A percentile compares a stretch with the other conserved stretches of the same genome.
Conservation (phyloP, 2,329 filamentous ascomycete species). For the Monilinia polystroma region DNA sequence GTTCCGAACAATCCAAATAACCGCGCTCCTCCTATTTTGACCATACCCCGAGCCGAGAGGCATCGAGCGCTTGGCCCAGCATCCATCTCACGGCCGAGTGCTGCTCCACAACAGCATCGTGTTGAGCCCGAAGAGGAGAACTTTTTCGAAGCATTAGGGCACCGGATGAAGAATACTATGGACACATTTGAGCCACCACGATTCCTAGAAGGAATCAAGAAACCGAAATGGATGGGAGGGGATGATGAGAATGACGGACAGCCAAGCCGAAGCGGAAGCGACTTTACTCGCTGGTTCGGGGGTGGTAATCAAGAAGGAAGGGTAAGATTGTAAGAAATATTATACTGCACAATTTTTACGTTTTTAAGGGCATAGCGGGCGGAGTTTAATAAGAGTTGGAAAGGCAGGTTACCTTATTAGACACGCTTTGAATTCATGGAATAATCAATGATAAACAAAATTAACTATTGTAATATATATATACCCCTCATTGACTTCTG, state of each 20-base stretch:
- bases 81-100: conserved; percentile 34
- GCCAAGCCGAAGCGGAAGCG: conserved; percentile 41
- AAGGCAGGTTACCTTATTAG: conserved; percentile 19
- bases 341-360: conserved; percentile 13
- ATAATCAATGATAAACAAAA: conserved; percentile 10
- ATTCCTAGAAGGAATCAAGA: conserved; percentile 75
- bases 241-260: conserved; percentile 45
- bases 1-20: conserved; percentile 37
- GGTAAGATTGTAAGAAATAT: conserved; percentile 35
- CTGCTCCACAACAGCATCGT: conserved; percentile 36
- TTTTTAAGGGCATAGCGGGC: conserved; percentile 35
- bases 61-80: conserved; percentile 39
- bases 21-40: conserved; percentile 31
- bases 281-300: conserved; percentile 60
- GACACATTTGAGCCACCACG: conserved; percentile 78
- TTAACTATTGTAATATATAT: background rate
- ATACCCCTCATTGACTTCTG: background rate
- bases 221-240: conserved; percentile 78
- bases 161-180: conserved; percentile 88
- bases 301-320: conserved; percentile 45
- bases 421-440: conserved; percentile 24
- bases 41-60: conserved; percentile 38
- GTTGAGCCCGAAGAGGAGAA: conserved; percentile 68
- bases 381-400: conserved; percentile 32
- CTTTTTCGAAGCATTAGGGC: conserved; percentile 79